Conservation (phyloP, 345 rosid genomes). For the Adansonia digitata region DNA sequence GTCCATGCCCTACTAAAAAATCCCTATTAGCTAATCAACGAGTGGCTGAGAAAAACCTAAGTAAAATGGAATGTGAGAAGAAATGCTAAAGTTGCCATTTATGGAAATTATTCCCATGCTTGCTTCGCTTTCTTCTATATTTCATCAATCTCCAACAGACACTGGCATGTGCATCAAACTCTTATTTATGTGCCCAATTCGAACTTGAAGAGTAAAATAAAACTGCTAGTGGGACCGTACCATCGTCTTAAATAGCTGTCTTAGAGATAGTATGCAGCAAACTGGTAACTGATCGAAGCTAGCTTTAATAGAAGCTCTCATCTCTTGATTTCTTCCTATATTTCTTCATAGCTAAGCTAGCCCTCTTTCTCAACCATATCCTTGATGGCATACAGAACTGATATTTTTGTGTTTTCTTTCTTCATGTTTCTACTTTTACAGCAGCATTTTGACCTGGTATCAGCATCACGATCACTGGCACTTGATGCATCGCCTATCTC, state of each 20-base stretch:
- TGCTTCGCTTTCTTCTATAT: neutral
- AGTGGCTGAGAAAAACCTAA: conserved; percentile 19
- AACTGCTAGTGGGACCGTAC: conserved; percentile 20
- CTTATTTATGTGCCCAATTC: conserved; percentile 18
- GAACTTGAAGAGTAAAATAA: neutral
- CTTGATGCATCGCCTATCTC: conserved; percentile 21
- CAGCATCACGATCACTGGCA: conserved; percentile 21
- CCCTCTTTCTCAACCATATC: neutral
- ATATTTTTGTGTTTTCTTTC: conserved; percentile 4
- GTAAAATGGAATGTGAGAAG: neutral
- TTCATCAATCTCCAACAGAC: conserved; percentile 11
- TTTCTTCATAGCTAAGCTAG: neutral
- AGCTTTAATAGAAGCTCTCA: neutral
- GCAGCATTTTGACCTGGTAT: conserved; percentile 8
- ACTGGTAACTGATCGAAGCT: neutral
- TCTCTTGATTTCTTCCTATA: neutral
- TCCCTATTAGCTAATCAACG: conserved; percentile 7
- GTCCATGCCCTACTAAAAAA: conserved; percentile 17
- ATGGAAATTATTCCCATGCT: conserved; percentile 33
- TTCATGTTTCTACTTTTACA: conserved; percentile 21
- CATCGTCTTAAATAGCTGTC: conserved; percentile 26
- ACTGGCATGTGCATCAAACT: conserved; percentile 22
- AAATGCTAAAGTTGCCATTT: conserved; percentile 20
- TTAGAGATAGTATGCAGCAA: neutral
- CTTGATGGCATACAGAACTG: conserved; percentile 19